A percentile compares a stretch with the other conserved stretches of the same genome.
These are phyloP conservation scores for Coniferiporia sulphurascens DNA, from an alignment of 1,284 basidiomycete species.

Conservation along the genomic window DNA sequence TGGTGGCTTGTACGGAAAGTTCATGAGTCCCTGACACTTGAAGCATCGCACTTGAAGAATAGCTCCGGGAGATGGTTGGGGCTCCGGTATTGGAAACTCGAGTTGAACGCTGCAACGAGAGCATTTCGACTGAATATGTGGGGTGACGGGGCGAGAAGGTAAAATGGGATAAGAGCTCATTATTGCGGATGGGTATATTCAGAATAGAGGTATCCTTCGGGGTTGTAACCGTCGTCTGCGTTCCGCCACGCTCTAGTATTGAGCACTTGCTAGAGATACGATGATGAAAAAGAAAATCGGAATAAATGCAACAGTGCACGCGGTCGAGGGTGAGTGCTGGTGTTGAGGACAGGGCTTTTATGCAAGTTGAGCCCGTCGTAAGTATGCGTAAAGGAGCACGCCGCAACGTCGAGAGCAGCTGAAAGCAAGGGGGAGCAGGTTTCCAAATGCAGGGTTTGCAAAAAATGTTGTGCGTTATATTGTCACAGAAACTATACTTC, in stretches of 20 bases:
- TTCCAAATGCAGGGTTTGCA: background rate
- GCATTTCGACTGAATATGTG: conserved; percentile 63
- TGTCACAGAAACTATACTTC: background rate
- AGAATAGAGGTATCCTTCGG: background rate
- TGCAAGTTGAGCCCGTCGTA: background rate
- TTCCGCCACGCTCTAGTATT: background rate
- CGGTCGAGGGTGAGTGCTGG: too few relatives aligned
- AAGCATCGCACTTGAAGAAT: conserved; percentile 69
- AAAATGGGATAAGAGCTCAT: conserved; percentile 32
- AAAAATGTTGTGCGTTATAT: background rate
- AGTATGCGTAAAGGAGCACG: too few relatives aligned
- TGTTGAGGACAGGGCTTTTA: too few relatives aligned
- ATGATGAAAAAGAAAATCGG: too few relatives aligned
- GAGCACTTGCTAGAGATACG: background rate
- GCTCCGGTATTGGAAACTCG: conserved; percentile 72
- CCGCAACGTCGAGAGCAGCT: background rate
- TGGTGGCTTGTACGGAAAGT: conserved; percentile 58
- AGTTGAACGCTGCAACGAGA: conserved; percentile 55
- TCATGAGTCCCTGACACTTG: conserved; percentile 52
- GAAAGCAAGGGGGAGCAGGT: too few relatives aligned
- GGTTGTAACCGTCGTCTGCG: background rate
- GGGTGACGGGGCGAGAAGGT: conserved; percentile 55
- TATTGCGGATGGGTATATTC: background rate
- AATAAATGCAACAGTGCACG: too few relatives aligned
- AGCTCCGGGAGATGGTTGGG: conserved; percentile 58